Percentiles rank a stretch among this genome's conserved stretches.
Conservation (phyloP, 257 asterid species). For the Petrea volubilis region DNA sequence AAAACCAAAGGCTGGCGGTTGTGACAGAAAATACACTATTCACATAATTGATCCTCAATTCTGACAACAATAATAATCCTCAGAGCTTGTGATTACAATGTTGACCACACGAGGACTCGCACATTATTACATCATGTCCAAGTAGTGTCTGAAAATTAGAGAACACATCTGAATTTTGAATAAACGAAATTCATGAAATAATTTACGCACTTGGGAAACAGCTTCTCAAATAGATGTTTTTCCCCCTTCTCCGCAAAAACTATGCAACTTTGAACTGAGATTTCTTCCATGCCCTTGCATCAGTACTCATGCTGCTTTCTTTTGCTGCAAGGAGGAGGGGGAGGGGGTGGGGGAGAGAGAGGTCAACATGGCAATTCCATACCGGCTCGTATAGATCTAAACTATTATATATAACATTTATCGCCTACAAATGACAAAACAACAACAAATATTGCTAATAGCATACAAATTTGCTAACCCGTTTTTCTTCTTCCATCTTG, state of each 20-base stretch:
- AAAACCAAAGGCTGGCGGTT: background rate
- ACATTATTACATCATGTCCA: slow-evolving; percentile 55
- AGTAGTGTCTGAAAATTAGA: slow-evolving; percentile 33
- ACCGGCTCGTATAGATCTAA: too few species aligned
- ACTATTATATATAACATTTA: too few species aligned
- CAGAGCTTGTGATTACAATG: slow-evolving; percentile 35
- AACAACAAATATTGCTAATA: background rate
- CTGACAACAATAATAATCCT: slow-evolving; percentile 23
- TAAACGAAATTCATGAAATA: slow-evolving; percentile 42
- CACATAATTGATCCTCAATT: slow-evolving; percentile 33
- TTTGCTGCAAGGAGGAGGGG: slow-evolving; percentile 54
- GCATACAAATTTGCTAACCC: slow-evolving; percentile 48
- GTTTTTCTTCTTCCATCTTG: slow-evolving; percentile 95
- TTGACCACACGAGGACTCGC: slow-evolving; percentile 35
- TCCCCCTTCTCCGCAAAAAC: slow-evolving; percentile 18
- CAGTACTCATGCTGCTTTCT: slow-evolving; percentile 63
- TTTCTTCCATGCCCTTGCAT: slow-evolving; percentile 26
- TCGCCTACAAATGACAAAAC: background rate
- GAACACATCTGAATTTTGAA: slow-evolving; percentile 27
- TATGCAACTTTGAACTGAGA: slow-evolving; percentile 35
- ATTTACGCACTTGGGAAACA: slow-evolving; percentile 36
- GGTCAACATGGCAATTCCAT: too few species aligned
- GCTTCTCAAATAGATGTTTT: slow-evolving; percentile 26
- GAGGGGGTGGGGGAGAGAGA: background rate
- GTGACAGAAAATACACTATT: slow-evolving; percentile 33